Conservation (phyloP, 305 asterid species). For the Fraxinus latifolia region DNA sequence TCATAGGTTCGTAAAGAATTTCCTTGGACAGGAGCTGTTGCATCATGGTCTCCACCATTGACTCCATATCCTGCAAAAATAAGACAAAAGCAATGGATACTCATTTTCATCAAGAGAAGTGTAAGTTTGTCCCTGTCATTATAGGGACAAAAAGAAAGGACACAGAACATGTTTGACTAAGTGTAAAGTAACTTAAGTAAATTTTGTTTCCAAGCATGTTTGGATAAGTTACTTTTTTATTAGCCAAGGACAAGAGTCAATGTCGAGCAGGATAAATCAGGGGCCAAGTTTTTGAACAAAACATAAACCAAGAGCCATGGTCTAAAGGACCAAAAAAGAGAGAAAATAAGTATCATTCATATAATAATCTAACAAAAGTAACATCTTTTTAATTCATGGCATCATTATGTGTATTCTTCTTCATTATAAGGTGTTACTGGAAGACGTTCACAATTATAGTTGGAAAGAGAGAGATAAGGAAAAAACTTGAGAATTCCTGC, state of each 20-base stretch:
- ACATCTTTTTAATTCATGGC: background rate
- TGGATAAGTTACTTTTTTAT: slow-evolving; percentile 5
- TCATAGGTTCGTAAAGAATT: slow-evolving; percentile 94
- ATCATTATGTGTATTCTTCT: background rate
- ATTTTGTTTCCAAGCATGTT: background rate
- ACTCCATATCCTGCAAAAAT: slow-evolving; percentile 74
- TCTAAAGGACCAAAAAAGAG: background rate
- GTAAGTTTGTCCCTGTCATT: background rate
- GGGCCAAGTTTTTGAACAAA: background rate
- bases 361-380: background rate
- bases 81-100: background rate
- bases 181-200: background rate
- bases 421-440: background rate
- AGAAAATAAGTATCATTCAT: background rate
- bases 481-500: background rate
- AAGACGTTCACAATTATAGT: background rate
- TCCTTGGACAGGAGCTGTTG: slow-evolving; percentile 94
- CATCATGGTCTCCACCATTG: slow-evolving; percentile 97
- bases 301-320: background rate
- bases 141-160: background rate
- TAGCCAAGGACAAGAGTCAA: background rate
- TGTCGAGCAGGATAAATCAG: background rate
- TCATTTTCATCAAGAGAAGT: background rate
- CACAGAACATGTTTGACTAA: background rate
- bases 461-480: background rate